Percentiles rank a stretch among this genome's conserved stretches.
Conservation (phyloP, 495 filamentous ascomycete genomes). For the Oleoguttula mirabilis region DNA sequence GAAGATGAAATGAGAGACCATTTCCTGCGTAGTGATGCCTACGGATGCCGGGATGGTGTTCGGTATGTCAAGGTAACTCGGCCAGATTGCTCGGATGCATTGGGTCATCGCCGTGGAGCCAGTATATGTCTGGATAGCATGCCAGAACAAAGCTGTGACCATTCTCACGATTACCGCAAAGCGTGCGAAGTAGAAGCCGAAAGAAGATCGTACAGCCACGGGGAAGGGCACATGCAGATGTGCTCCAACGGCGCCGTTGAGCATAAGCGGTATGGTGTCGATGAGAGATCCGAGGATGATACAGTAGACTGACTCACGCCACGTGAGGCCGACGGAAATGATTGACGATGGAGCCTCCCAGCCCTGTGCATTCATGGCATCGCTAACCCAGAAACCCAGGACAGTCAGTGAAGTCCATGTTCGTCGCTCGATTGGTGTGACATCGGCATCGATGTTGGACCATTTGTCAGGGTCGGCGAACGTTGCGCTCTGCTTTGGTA, state of each 20-base stretch:
- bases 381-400: constrained; percentile 39
- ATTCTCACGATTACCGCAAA: constrained; percentile 55
- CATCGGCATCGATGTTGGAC: constrained; percentile 38
- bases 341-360: constrained; percentile 1
- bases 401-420: constrained; percentile 36
- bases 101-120: constrained; percentile 52
- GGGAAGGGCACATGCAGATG: constrained; percentile 42
- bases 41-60: constrained; percentile 35
- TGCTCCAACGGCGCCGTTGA: constrained; percentile 33
- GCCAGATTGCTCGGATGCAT: constrained; percentile 58
- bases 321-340: not conserved
- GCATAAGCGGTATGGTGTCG: constrained; percentile 6
- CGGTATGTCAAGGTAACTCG: constrained; percentile 24
- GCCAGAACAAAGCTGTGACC: constrained; percentile 61
- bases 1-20: constrained; percentile 55
- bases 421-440: constrained; percentile 31
- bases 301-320: constrained; percentile 22
- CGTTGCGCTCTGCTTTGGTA: constrained; percentile 28
- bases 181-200: constrained; percentile 59
- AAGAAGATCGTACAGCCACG: constrained; percentile 52
- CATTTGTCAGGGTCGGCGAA: constrained; percentile 31
- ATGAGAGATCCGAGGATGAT: constrained; percentile 9
- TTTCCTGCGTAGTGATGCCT: constrained; percentile 53
- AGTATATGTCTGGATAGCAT: constrained; percentile 56
- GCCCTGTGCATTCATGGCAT: constrained; percentile 34